Conservation (phyloP, 2,329 filamentous ascomycete species). For the Exophiala sp. region DNA sequence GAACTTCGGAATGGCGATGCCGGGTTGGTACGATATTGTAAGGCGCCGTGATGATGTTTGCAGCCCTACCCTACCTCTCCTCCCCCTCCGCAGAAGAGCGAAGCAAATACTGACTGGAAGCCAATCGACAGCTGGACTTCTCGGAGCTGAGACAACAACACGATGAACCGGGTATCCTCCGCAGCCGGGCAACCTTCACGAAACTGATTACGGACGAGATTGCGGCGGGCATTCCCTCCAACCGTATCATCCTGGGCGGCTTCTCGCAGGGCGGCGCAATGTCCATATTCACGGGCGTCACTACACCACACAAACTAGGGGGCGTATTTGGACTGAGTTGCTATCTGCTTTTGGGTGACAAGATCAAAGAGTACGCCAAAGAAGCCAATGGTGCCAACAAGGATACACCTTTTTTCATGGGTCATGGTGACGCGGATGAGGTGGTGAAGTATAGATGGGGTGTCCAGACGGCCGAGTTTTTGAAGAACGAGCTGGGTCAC, state of each 20-base stretch:
- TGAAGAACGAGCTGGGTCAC: constrained; percentile 65
- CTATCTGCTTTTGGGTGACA: constrained; percentile 67
- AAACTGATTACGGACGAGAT: constrained; percentile 73
- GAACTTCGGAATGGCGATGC: constrained; percentile 28
- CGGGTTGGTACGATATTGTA: constrained; percentile 44
- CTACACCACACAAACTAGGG: constrained; percentile 66
- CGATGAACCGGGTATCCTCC: constrained; percentile 63
- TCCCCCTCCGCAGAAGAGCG: neutral
- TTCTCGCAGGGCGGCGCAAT: constrained; percentile 75
- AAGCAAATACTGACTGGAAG: neutral
- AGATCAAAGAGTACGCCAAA: constrained; percentile 53
- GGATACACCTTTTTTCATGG: constrained; percentile 80
- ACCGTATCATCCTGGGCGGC: constrained; percentile 71
- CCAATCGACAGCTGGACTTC: constrained; percentile 35
- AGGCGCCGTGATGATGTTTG: constrained; percentile 39
- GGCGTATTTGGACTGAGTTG: constrained; percentile 80
- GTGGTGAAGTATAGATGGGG: constrained; percentile 68
- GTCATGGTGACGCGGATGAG: constrained; percentile 72
- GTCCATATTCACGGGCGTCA: constrained; percentile 73
- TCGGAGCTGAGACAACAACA: constrained; percentile 39
- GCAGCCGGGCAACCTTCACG: constrained; percentile 70
- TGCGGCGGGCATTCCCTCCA: constrained; percentile 69
- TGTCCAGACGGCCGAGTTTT: constrained; percentile 56
- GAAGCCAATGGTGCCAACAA: constrained; percentile 55
- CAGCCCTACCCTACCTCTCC: constrained; percentile 10